Evolutionary conservation across 2,329 filamentous ascomycete genomes (phyloP).

Genomic region (Pyrenochaeta sp.): DNA sequence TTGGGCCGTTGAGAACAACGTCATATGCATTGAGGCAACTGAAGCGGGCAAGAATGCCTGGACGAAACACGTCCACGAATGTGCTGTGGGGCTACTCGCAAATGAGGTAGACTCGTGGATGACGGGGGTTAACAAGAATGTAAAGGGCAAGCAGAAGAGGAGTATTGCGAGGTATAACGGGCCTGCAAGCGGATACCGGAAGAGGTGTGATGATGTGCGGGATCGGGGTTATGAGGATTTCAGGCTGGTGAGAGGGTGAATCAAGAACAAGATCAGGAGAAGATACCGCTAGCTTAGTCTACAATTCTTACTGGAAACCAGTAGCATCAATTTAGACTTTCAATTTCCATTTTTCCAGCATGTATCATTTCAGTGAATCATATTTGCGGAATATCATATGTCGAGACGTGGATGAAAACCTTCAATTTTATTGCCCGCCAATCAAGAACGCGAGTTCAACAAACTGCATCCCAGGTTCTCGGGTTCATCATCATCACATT

Average conservation of each 20-base stretch:
- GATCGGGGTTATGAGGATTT: constrained; percentile 29
- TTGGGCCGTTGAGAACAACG: constrained; percentile 41
- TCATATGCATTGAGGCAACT: constrained; percentile 52
- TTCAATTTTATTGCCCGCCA: background rate
- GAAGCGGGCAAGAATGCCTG: constrained; percentile 52
- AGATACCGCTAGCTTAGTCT: too few relatives aligned
- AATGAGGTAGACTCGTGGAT: constrained; percentile 63
- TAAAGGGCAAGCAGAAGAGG: constrained; percentile 51
- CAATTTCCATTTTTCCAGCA: too few relatives aligned
- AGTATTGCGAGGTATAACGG: constrained; percentile 58
- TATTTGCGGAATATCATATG: too few relatives aligned
- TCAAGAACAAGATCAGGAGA: too few relatives aligned
- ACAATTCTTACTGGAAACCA: too few relatives aligned
- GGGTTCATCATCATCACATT: too few relatives aligned
- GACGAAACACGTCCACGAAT: constrained; percentile 59
- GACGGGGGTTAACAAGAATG: constrained; percentile 63
- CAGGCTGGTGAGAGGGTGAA: constrained; percentile 16
- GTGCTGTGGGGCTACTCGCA: constrained; percentile 53
- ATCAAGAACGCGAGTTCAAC: too few relatives aligned
- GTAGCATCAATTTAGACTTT: too few relatives aligned
- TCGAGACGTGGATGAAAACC: too few relatives aligned
- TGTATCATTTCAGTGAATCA: too few relatives aligned
- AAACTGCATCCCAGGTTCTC: too few relatives aligned
- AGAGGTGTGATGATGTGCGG: constrained; percentile 35
- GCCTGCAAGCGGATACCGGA: constrained; percentile 54